Base-by-base conservation (phyloP, 345 rosid species). In the Draba incana region DNA sequence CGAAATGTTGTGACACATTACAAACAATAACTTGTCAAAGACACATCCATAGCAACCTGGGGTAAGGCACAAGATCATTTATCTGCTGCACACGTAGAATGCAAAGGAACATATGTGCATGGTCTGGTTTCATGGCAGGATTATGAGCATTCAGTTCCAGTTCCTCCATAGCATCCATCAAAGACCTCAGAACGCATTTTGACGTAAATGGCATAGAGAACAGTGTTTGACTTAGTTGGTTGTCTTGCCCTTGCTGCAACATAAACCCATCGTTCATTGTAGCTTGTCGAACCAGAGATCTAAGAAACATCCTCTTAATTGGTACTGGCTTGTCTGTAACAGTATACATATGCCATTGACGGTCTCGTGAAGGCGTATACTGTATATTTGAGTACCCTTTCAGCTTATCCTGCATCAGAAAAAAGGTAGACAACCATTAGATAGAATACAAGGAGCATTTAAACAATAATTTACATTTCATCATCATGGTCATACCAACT, bases 161-260 rank as follows among this genome's bases (percentile, higher is more conserved):
- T 77, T 95, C 99, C 78, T 95, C 99, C 98, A 95, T 88, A 57
- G 98, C 98, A 78, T 82, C 80, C 78, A 88, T 82, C 77, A 95
- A 79, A 42, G 97, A 89, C 81, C 94, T 88, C 81, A 88, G 79
- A 71, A 95, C 81, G 78, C 97, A 85, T 77, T 84, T 84, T 15
- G 97, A 86, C 8, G 96, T 89, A 79, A 83, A 89, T 14, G 97
- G 84, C 76, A 83, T 71, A 43, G 85, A 75, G 60, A 68, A 64
- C 3, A 81, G 86, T 20, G 80, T 75, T 67, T 63, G 71, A 59
- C 74, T 77, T 54, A 78, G 71, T 70, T 79, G 85, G 44, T 63
- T 55, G 70, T 80, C 83, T 39, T 78, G 79, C 71, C 89, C 89
- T 66, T 84, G 92, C 78, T 85, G 83, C 47, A 83, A 76, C 45